phyloP scores from a whole-genome alignment of 73 alveolate species.

The Loxodes magnus region DNA sequence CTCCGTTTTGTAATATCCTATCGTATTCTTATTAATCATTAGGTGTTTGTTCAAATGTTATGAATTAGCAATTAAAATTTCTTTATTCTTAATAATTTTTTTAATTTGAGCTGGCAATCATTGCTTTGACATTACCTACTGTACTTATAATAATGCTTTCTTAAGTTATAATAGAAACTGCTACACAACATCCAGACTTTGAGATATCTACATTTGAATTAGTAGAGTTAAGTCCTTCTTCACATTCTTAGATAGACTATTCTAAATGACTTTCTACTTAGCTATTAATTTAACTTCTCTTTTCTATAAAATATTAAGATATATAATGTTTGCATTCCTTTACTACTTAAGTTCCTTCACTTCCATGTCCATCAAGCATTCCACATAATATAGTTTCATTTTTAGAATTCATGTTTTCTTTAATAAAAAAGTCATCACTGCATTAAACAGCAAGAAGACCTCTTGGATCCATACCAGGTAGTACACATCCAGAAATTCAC shows the following conservation, averaged over 20 bases:
- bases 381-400: neutral
- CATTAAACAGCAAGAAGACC: neutral
- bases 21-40: slow-evolving; percentile 53
- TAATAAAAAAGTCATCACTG: neutral
- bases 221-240: neutral
- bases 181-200: neutral
- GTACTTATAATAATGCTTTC: neutral
- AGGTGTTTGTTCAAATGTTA: slow-evolving; percentile 73
- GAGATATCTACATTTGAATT: neutral
- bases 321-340: no score
- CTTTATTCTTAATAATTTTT: neutral
- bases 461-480: neutral
- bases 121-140: neutral
- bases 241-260: neutral
- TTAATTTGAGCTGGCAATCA: neutral
- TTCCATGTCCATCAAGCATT: slow-evolving; percentile 6
- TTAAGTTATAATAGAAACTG: neutral
- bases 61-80: neutral
- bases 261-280: neutral
- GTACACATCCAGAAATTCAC: neutral
- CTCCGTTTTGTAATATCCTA: slow-evolving; percentile 54
- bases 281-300: neutral
- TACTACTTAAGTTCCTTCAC: neutral
- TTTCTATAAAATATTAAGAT: neutral
- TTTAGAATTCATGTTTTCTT: no score